phyloP scores from a whole-genome alignment of 169 alveolate genomes.

The Cryptosporidium ryanae region DNA sequence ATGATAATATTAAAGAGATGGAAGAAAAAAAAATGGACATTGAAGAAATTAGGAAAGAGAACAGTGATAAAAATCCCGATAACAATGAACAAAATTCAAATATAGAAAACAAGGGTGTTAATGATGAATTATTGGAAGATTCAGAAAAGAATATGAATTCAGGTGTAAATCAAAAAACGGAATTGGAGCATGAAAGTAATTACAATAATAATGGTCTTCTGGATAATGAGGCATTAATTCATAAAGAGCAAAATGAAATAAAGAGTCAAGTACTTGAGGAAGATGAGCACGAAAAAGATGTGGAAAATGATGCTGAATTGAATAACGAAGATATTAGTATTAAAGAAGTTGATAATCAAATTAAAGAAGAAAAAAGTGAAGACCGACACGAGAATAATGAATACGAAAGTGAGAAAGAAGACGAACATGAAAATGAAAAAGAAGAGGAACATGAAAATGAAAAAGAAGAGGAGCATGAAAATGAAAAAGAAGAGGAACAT shows the following conservation, averaged over 20 bases:
- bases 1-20: not conserved
- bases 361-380: not conserved
- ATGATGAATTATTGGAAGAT: not conserved
- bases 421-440: not conserved
- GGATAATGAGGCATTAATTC: not conserved
- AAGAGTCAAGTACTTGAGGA: not conserved
- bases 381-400: not conserved
- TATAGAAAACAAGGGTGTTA: not conserved
- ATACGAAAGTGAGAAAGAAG: constrained; percentile 1
- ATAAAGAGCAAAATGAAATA: not conserved
- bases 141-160: not conserved
- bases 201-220: not conserved
- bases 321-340: not conserved
- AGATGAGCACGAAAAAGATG: not conserved
- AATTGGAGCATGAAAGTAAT: not conserved
- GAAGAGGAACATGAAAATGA: constrained; percentile 1
- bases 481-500: not conserved
- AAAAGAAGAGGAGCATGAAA: not conserved
- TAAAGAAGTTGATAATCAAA: not conserved
- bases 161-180: not conserved
- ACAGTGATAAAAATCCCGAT: too few species aligned
- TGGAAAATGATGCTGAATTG: not conserved
- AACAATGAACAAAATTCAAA: not conserved
- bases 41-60: not conserved
- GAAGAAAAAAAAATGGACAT: not conserved